Base-by-base conservation (phyloP, 345 rosid genomes). In the Pistacia atlantica region DNA sequence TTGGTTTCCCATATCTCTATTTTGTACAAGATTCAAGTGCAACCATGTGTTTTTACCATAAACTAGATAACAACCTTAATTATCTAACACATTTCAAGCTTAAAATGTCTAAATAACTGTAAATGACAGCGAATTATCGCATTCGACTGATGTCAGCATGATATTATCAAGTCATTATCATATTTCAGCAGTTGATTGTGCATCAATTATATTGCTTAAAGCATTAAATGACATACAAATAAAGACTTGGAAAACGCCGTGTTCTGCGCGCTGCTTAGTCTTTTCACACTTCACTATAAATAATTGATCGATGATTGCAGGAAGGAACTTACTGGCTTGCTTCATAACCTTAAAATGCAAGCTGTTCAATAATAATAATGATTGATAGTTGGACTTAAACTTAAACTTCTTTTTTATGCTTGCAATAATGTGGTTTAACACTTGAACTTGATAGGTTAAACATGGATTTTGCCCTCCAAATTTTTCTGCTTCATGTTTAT, bases 371-470 rank as follows among this genome's bases (percentile, higher is more conserved):
- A 7, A 28, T 38, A 28, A 59, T 14, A 38, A 59, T 71, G 52
- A 71, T 71, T 56, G 64, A 38, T 57, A 28, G 49, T 37, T 56
- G 74, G 48, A 71, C 33, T 56, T 71, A 61, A 57, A 71, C 8
- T 56, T 71, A 49, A 52, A n/a, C 35, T 56, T 12, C 49, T 56
- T 22, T 13, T 45, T 22, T 42, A 28, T 42, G 38, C 28, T 37
- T 35, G 51, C 61, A 54, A n/a, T 49, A 67, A 49, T 49, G 22
- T 28, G 38, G 31, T 16, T 38, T 38, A 38, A 38, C 42, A 38
- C 42, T 38, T 38, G 42, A 38, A 42, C 46, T 42, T 5, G 46
- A 42, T 7, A 42, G 46, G 46, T 42, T 6, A 7, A 42, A 42
- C 46, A 7, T 42, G 46, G 6, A 42, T 42, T 0, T 42, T 16